Evolutionary conservation across 2,329 filamentous ascomycete genomes (phyloP).

Genomic region (Akanthomyces uredinophilus): DNA sequence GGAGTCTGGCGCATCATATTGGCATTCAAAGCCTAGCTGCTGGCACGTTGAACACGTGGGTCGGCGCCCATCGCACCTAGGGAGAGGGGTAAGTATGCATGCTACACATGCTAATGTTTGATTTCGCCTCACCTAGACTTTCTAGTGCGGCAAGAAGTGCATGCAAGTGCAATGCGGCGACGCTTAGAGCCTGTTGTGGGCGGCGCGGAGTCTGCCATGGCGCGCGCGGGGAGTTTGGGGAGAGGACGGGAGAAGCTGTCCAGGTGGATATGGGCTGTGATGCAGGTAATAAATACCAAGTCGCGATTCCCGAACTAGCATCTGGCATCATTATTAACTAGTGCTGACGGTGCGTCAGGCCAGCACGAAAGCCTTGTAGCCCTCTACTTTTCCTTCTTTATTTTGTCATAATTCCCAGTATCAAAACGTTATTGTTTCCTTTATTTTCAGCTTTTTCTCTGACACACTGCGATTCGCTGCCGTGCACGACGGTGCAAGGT

Average conservation of each 20-base stretch:
- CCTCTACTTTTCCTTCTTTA: too few species aligned
- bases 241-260: neutral
- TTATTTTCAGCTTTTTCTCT: too few species aligned
- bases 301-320: neutral
- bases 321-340: neutral
- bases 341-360: neutral
- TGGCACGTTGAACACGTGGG: conserved; percentile 20
- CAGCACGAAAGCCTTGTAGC: too few species aligned
- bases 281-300: neutral
- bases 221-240: conserved; percentile 5
- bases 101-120: neutral
- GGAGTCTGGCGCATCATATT: conserved; percentile 20
- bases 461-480: too few species aligned
- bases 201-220: conserved; percentile 4
- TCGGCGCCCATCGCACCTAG: conserved; percentile 21
- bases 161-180: conserved; percentile 21
- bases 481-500: too few species aligned
- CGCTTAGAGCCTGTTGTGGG: conserved; percentile 9
- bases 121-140: conserved; percentile 19
- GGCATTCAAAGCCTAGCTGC: conserved; percentile 18
- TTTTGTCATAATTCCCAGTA: too few species aligned
- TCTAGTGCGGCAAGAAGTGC: conserved; percentile 20
- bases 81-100: neutral
- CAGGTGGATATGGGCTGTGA: neutral
- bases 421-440: too few species aligned